phyloP scores from a whole-genome alignment of 164 flowering plant genomes.

The Dillenia turbinata region DNA sequence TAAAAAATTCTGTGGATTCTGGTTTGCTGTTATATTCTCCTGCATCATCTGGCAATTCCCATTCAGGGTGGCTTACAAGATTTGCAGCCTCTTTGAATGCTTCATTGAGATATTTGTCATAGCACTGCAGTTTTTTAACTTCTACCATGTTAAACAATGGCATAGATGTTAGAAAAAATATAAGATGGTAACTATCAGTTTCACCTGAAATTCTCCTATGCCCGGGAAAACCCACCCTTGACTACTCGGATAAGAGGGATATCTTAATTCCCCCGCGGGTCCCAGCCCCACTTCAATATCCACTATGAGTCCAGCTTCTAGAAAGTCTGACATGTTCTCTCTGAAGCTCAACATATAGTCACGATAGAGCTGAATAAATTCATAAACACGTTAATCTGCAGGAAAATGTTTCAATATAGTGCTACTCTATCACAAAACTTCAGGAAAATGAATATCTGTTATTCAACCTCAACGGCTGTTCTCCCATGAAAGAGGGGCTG shows the following conservation, averaged over 20 bases:
- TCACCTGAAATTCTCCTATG: conserved; percentile 87
- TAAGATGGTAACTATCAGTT: neutral
- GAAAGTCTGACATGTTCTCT: conserved; percentile 66
- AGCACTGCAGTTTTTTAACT: conserved; percentile 46
- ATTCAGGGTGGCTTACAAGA: conserved; percentile 62
- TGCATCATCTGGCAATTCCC: conserved; percentile 78
- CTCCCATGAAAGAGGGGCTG: conserved; percentile 60
- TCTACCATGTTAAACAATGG: too few relatives aligned
- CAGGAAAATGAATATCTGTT: neutral
- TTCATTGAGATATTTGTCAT: conserved; percentile 64
- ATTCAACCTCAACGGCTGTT: conserved; percentile 62
- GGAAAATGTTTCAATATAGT: too few relatives aligned
- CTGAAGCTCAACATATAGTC: conserved; percentile 91
- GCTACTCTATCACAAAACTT: neutral
- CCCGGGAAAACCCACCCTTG: conserved; percentile 92
- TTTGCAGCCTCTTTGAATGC: conserved; percentile 61
- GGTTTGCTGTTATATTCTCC: conserved; percentile 79
- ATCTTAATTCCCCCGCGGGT: conserved; percentile 87
- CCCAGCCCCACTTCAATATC: conserved; percentile 96
- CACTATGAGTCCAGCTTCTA: conserved; percentile 48
- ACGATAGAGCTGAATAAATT: conserved; percentile 50
- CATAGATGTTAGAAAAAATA: neutral
- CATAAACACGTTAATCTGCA: neutral
- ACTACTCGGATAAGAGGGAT: conserved; percentile 68
- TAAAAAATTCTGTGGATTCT: conserved; percentile 54